Conservation (phyloP, 1,139 yeast genomes). For the Hyphopichia wangnamkhiaoensis region DNA sequence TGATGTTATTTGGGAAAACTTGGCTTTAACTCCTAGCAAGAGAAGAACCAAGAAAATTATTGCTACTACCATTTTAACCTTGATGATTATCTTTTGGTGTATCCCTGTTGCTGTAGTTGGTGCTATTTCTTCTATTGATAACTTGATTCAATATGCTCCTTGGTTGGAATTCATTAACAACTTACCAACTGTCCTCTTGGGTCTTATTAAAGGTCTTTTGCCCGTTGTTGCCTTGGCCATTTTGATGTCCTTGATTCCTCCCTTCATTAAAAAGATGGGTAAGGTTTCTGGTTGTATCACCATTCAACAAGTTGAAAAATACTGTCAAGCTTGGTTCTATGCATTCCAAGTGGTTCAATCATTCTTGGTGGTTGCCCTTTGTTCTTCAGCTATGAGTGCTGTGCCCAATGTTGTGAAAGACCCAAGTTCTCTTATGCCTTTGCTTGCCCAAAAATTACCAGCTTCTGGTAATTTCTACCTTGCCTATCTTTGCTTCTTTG, state of each 20-base stretch:
- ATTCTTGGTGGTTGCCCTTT: conserved; percentile 75
- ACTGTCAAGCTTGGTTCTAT: conserved; percentile 83
- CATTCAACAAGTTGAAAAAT: conserved; percentile 68
- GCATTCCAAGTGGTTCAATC: conserved; percentile 88
- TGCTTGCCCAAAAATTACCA: conserved; percentile 63
- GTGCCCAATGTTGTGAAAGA: conserved; percentile 56
- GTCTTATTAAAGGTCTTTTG: conserved; percentile 81
- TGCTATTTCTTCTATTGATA: conserved; percentile 80
- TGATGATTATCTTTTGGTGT: conserved; percentile 82
- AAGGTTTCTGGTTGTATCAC: conserved; percentile 71
- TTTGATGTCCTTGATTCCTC: conserved; percentile 80
- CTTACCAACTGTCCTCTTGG: conserved; percentile 66
- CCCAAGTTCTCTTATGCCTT: conserved; percentile 55
- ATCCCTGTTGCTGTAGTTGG: conserved; percentile 97
- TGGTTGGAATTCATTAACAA: conserved; percentile 72
- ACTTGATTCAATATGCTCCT: conserved; percentile 64
- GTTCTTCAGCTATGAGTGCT: conserved; percentile 77
- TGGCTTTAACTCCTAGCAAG: conserved; percentile 41
- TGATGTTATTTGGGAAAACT: conserved; percentile 84
- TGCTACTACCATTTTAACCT: conserved; percentile 46
- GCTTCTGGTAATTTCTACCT: conserved; percentile 72
- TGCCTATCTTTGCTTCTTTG: conserved; percentile 49
- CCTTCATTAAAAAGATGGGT: conserved; percentile 66
- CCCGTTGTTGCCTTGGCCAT: conserved; percentile 83
- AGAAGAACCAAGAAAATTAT: conserved; percentile 43